These are phyloP conservation scores for Aspergillus brunneoviolaceus DNA, from an alignment of 2,329 filamentous ascomycete species.

Conservation along the genomic window DNA sequence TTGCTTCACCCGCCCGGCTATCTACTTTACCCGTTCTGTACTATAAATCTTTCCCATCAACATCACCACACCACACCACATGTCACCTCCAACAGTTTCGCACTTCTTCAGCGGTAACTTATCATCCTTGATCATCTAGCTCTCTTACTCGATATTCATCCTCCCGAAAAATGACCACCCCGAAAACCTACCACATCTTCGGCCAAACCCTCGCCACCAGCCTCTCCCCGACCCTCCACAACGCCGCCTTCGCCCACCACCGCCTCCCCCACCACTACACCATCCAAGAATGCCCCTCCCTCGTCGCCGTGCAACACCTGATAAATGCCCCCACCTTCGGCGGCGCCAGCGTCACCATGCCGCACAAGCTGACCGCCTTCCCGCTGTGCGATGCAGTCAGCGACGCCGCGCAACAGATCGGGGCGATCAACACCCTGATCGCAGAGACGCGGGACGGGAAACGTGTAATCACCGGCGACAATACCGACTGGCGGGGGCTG, in stretches of 20 bases:
- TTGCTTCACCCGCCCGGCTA: too few species aligned
- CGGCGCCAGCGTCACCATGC: conserved; percentile 71
- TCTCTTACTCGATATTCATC: too few species aligned
- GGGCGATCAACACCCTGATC: neutral
- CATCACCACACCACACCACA: too few species aligned
- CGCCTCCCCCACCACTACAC: conserved; percentile 13
- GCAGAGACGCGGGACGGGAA: neutral
- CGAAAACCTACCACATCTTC: conserved; percentile 14
- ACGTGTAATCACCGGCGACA: neutral
- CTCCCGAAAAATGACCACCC: neutral
- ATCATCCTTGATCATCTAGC: too few species aligned
- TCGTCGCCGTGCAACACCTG: conserved; percentile 40
- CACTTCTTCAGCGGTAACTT: too few species aligned
- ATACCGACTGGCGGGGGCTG: neutral
- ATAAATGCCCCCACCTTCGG: conserved; percentile 71
- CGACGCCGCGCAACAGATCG: neutral
- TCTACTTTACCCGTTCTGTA: too few species aligned
- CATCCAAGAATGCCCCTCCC: conserved; percentile 13
- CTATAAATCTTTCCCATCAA: too few species aligned
- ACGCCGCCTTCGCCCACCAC: conserved; percentile 17
- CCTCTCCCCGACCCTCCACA: conserved; percentile 23
- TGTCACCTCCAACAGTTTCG: too few species aligned
- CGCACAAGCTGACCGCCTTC: conserved; percentile 17
- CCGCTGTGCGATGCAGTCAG: neutral
- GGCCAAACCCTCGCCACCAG: conserved; percentile 19